A percentile compares a stretch with the other conserved stretches of the same genome.
phyloP scores from a whole-genome alignment of 208 protist genomes.

The Wallacemonas sp. region DNA sequence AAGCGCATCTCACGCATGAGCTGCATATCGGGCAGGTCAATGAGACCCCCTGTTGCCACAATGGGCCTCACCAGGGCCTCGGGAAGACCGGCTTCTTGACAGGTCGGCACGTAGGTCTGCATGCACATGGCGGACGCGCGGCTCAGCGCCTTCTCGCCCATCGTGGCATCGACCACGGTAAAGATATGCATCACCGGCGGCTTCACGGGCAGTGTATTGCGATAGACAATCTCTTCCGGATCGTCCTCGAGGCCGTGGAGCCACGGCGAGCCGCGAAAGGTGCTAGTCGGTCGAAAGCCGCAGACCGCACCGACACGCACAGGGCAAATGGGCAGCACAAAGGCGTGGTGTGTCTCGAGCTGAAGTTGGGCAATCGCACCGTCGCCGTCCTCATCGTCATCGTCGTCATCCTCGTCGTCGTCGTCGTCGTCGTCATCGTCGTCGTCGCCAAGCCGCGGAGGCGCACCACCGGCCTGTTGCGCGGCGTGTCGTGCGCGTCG shows the following conservation, averaged over 20 bases:
- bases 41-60: conserved; percentile 36
- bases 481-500: background rate
- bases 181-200: conserved; percentile 50
- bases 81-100: conserved; percentile 43
- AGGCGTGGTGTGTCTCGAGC: conserved; percentile 20
- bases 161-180: conserved; percentile 41
- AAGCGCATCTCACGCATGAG: conserved; percentile 53
- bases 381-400: conserved; percentile 1
- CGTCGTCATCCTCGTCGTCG: conserved; percentile 8
- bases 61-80: conserved; percentile 47
- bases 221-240: conserved; percentile 48
- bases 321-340: conserved; percentile 48
- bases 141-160: conserved; percentile 53
- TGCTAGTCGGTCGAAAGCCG: conserved; percentile 24
- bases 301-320: conserved; percentile 55
- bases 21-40: conserved; percentile 49
- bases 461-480: too few species aligned
- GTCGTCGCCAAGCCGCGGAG: too few species aligned
- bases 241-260: conserved; percentile 49
- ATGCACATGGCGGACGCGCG: conserved; percentile 42
- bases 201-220: conserved; percentile 32
- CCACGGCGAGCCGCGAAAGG: conserved; percentile 57
- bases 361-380: conserved; percentile 13
- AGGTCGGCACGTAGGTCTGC: conserved; percentile 40
- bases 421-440: background rate